Percentiles rank a stretch among this genome's conserved stretches.
These are phyloP conservation scores for Eimeria falciformis DNA, from an alignment of 169 alveolate species.

Conservation along the genomic window DNA sequence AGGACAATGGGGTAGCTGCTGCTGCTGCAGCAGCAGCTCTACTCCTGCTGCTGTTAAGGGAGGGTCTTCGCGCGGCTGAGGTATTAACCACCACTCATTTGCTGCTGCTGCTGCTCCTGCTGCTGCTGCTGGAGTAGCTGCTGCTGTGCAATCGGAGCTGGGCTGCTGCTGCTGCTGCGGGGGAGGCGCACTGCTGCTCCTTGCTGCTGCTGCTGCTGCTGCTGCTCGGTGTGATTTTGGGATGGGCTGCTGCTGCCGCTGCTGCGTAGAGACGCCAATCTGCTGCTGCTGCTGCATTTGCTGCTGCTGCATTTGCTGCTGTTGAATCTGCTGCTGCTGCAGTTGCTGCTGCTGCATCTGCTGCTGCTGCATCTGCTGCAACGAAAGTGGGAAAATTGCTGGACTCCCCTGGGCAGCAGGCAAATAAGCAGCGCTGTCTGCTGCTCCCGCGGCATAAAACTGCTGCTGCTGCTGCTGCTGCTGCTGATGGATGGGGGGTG, in stretches of 20 bases:
- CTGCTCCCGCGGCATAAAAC: too few relatives aligned
- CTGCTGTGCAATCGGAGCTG: neutral
- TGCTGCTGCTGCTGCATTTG: neutral
- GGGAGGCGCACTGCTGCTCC: neutral
- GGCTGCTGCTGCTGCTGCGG: slow-evolving; percentile 20
- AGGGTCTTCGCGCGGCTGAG: slow-evolving; percentile 44
- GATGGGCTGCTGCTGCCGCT: too few relatives aligned
- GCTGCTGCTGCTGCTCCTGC: slow-evolving; percentile 48
- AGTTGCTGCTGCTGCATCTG: neutral
- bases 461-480: slow-evolving; percentile 4
- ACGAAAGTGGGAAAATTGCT: neutral
- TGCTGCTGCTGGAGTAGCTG: slow-evolving; percentile 22
- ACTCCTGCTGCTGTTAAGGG: slow-evolving; percentile 39
- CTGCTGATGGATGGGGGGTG: slow-evolving; percentile 21
- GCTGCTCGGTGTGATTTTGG: neutral
- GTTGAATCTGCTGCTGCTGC: slow-evolving; percentile 19
- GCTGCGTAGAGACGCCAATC: too few relatives aligned
- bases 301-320: slow-evolving; percentile 19
- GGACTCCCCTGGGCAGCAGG: too few relatives aligned
- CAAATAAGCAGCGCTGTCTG: neutral
- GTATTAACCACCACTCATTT: slow-evolving; percentile 35
- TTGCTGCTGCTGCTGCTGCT: slow-evolving; percentile 11
- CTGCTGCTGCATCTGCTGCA: slow-evolving; percentile 4
- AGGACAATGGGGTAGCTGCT: slow-evolving; percentile 61
- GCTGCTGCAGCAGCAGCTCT: slow-evolving; percentile 54